Evolutionary conservation across 495 filamentous ascomycete species (phyloP), one percentile per base, ranked within the genome.

Genomic region (Neurospora sp.): DNA sequence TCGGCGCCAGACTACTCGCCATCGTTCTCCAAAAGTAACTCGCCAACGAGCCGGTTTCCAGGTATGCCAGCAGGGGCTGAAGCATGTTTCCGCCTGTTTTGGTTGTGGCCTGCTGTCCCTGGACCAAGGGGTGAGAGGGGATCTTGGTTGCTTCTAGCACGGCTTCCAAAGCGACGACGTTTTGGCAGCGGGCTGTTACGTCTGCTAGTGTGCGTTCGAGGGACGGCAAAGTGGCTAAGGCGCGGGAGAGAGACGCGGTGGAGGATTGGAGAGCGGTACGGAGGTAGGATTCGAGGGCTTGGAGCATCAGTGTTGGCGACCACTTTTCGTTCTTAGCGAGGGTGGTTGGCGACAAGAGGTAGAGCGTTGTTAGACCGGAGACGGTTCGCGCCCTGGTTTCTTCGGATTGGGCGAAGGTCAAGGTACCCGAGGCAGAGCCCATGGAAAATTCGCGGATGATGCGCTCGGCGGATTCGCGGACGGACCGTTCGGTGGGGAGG

Each of bases 1-100:
- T 89, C 3, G 88, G 81, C 16, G 91, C 89, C 70, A 98, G 87
- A 46, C 88, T 90, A 0, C 91, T 89, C 0, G 96, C 96, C 74
- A 98, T 86, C 18, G 90, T 90, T 37, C 96, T 86, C 92, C 95
- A 98, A 84, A 96, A 99, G 77, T 93, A 94, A 0, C 93, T 96
- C 6, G 93, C 89, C 27, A 99, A 84, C 0, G 92, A 94, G 0
- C 92, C 88, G 0, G 94, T 97, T 79, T 99, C 96, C 20, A 99
- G 87, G 35, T 90, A 85, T n/a, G 85, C 81, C 46, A 97, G 86
- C 3, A 98, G 82, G 3, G 91, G 92, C 37, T 89, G 87, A 3
- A 97, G 84, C 75, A 97, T 89, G 71, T 92, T 94, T 3, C 77
- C 75, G 39, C 77, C 62, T 44, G 72, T 77, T 37, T 79, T 74